Percentiles rank a stretch among this genome's conserved stretches.
These are phyloP conservation scores for Diaporthe vaccinii DNA, from an alignment of 2,329 filamentous ascomycete genomes.

Conservation along the genomic window DNA sequence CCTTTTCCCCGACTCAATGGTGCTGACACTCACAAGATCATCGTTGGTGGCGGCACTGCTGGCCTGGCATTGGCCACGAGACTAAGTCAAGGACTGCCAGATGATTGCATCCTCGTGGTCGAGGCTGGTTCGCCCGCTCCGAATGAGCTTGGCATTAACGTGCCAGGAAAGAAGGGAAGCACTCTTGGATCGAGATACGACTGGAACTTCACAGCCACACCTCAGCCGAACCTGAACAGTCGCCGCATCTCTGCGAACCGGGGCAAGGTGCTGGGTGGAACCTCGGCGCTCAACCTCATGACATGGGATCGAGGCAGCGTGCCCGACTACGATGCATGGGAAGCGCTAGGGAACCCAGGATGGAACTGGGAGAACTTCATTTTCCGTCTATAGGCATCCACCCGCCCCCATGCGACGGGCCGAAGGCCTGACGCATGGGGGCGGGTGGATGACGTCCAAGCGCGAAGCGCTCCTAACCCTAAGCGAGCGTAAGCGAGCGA, in stretches of 20 bases:
- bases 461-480: too few relatives aligned
- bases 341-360: constrained; percentile 67
- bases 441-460: too few relatives aligned
- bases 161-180: constrained; percentile 54
- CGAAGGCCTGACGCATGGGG: too few relatives aligned
- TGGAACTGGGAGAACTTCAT: constrained; percentile 66
- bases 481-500: too few relatives aligned
- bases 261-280: constrained; percentile 71
- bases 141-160: constrained; percentile 47
- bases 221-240: constrained; percentile 54
- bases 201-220: constrained; percentile 57
- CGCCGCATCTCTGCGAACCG: constrained; percentile 57
- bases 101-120: constrained; percentile 58
- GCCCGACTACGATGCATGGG: constrained; percentile 70
- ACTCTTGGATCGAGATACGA: constrained; percentile 54
- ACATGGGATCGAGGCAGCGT: constrained; percentile 62
- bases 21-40: constrained; percentile 45
- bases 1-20: background rate
- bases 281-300: constrained; percentile 72
- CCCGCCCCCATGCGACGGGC: too few relatives aligned
- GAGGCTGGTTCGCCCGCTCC: constrained; percentile 55
- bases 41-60: constrained; percentile 68
- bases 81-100: constrained; percentile 56
- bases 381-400: too few relatives aligned
- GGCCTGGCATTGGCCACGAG: constrained; percentile 64